phyloP scores from a whole-genome alignment of 345 rosid genomes.

The Eucalyptus tenuipes region DNA sequence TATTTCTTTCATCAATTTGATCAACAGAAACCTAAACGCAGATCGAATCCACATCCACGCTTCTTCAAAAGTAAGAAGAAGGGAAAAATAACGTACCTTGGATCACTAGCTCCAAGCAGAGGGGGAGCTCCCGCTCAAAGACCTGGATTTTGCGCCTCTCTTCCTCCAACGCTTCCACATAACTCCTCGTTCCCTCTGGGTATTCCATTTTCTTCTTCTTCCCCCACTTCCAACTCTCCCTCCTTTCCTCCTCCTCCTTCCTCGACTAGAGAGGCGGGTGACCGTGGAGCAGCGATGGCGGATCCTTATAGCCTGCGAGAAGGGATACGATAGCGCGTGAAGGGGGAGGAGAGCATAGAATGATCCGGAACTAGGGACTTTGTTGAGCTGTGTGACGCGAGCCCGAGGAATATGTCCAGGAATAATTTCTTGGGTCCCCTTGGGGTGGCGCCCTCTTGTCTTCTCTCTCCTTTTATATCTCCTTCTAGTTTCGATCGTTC shows the following conservation, averaged over 20 bases:
- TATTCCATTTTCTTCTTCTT: neutral
- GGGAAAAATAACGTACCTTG: neutral
- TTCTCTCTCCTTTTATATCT: neutral
- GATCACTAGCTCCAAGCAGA: conserved; percentile 21
- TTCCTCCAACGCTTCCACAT: conserved; percentile 18
- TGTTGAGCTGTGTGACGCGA: neutral
- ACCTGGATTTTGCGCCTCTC: conserved; percentile 34
- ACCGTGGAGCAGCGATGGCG: neutral
- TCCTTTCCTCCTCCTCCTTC: neutral
- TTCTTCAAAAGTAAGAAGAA: neutral
- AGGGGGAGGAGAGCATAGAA: neutral
- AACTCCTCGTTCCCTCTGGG: conserved; percentile 6
- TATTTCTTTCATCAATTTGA: neutral
- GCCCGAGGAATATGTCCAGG: neutral
- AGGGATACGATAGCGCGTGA: neutral
- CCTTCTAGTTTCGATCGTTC: neutral
- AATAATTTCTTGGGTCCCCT: neutral
- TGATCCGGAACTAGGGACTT: neutral
- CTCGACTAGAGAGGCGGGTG: neutral
- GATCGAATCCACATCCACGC: neutral
- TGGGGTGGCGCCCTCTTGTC: neutral
- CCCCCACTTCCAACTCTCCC: neutral
- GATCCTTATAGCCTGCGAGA: neutral
- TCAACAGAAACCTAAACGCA: neutral
- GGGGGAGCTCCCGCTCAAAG: conserved; percentile 34